phyloP scores from a whole-genome alignment of 345 rosid species.

The Cochlearia excelsa region DNA sequence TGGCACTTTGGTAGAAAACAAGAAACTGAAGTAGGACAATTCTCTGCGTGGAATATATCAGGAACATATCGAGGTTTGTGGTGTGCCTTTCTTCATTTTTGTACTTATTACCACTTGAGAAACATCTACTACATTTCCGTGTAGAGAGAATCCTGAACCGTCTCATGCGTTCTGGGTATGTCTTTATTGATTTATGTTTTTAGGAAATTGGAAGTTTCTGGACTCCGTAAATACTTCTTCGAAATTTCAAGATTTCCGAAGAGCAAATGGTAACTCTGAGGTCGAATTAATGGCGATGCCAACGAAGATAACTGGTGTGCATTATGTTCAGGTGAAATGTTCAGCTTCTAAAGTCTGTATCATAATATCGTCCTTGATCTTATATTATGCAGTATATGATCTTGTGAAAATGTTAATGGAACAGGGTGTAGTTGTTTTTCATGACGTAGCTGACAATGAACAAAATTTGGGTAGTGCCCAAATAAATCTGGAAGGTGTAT shows the following conservation, averaged over 20 bases:
- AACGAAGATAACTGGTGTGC: conserved; percentile 88
- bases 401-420: conserved; percentile 26
- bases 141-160: not conserved
- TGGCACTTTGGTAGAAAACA: conserved; percentile 72
- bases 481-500: conserved; percentile 93
- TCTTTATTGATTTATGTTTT: conserved; percentile 11
- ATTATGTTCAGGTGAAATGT: conserved; percentile 84
- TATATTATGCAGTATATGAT: conserved; percentile 20
- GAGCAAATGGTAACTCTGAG: conserved; percentile 71
- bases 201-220: conserved; percentile 87
- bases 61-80: conserved; percentile 95
- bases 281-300: conserved; percentile 82
- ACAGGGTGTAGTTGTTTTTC: conserved; percentile 95
- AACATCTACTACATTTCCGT: not conserved
- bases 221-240: conserved; percentile 73
- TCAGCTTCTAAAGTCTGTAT: conserved; percentile 13
- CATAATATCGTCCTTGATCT: conserved; percentile 1
- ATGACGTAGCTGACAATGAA: conserved; percentile 83
- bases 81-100: conserved; percentile 17
- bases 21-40: conserved; percentile 61
- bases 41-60: conserved; percentile 88
- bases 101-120: conserved; percentile 3
- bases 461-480: conserved; percentile 85
- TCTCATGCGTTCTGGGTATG: not conserved
- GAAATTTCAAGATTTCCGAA: conserved; percentile 71